Base-by-base conservation (phyloP, 2,329 filamentous ascomycete genomes). In the Raffaelea albimanens region DNA sequence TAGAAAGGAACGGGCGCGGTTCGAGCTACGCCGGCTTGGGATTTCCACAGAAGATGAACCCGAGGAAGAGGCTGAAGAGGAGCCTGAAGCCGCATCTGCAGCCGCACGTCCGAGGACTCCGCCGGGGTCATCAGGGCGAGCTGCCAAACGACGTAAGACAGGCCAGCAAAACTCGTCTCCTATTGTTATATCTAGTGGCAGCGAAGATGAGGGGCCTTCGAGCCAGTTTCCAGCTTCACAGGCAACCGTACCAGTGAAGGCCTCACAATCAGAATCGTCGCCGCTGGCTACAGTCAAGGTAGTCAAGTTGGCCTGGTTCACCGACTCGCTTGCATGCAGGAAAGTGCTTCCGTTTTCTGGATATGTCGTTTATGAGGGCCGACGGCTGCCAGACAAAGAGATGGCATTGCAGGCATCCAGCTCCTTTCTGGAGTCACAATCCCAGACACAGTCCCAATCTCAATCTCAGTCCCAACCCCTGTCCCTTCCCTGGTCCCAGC, bases 1-100 rank as follows among this genome's bases (percentile, higher is more conserved):
- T 1, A 82, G 78, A 47, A 82, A 78, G 53, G 75, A 80, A 56
- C 76, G 91, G 18, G 87, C 87, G 1, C 71, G 77, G 42, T 82
- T 94, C 56, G 91, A 97, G 64, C 68, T 97, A 51, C 75, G 87
- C 46, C 74, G 78, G 7, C 74, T 78, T 41, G 82, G 80, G 14
- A 56, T 95, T 2, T 61, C 65, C 38, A 80, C 80, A 0, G 69
- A 77, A 47, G 77, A 80, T 49, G 55, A 70, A 3, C 9, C 36
- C 25, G 25, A 29, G 13, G 9, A 13, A 49, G 13, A 14, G 4
- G 3, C 9, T 5, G 7, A 8, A 11, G 9, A 9, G 9, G 3
- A 13, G 11, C 9, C 23, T n/a, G 19, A 22, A 14, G n/a, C 20
- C 5, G 4, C 19, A 34, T 16, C 14, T 2, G 22, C 8, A 20